Percentiles rank a stretch among this genome's conserved stretches.
Conservation (phyloP, 768 basidiomycete genomes). For the Suillus decipiens region DNA sequence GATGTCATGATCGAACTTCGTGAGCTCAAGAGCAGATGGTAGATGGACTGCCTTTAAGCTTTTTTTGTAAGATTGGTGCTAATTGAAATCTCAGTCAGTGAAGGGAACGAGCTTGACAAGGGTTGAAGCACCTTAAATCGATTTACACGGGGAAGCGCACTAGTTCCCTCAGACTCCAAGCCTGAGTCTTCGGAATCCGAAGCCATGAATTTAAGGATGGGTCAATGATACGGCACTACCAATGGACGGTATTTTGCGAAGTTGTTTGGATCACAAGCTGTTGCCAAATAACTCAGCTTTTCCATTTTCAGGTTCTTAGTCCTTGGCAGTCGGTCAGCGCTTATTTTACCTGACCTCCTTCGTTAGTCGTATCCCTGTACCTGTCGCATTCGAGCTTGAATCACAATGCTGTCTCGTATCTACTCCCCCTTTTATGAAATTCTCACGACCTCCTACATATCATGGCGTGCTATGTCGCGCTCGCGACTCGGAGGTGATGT, state of each 20-base stretch:
- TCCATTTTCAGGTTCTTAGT: no score
- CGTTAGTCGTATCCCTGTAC: no score
- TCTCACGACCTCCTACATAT: no score
- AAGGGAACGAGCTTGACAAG: neutral
- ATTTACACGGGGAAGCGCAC: slow-evolving; percentile 39
- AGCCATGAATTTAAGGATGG: neutral
- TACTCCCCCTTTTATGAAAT: no score
- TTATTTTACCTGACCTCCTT: no score
- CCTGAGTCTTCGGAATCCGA: slow-evolving; percentile 10
- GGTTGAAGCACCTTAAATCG: slow-evolving; percentile 45
- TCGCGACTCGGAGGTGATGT: no score
- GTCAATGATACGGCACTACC: neutral
- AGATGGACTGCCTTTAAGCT: slow-evolving; percentile 71
- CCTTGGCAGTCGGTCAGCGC: no score
- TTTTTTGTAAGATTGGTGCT: slow-evolving; percentile 77
- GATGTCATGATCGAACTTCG: slow-evolving; percentile 61
- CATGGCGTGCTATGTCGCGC: no score
- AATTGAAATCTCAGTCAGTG: slow-evolving; percentile 1
- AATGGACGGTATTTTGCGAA: no score
- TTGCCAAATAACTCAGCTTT: slow-evolving; percentile 2
- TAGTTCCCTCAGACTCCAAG: slow-evolving; percentile 9
- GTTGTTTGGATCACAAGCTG: slow-evolving; percentile 14
- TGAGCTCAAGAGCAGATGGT: slow-evolving; percentile 60
- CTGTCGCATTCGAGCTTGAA: no score
- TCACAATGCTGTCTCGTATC: no score